Base-by-base conservation (phyloP, 2,329 filamentous ascomycete genomes). In the Cercospora sp. region DNA sequence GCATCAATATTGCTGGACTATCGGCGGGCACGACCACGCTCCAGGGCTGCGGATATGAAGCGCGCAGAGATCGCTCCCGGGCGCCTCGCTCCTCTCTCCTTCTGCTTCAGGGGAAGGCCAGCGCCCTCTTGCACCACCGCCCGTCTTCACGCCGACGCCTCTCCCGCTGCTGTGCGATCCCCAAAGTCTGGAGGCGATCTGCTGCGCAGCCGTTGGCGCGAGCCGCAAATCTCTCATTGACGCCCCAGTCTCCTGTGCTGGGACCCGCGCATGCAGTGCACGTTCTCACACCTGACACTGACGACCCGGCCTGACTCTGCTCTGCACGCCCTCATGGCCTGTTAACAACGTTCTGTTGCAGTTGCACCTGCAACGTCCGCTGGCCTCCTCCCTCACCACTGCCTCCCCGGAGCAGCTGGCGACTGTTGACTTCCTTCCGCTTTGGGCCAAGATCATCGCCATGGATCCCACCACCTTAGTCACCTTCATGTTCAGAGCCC, bases 381-480 rank as follows among this genome's bases (percentile, higher is more conserved):
- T 42, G 16, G 36, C 16, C n/a, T 30, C 40, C 42, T 31, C 26
- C 60, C 48, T 42, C 36, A 18, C 36, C 36, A 42, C 36, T 42
- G 36, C 36, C 36, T 42, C 16, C 16, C 28, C 23, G 16, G 16
- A 28, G 61, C 28, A 20, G 36, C 57, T 16, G 5, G 40, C 53
- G 40, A 28, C 23, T 36, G 48, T 51, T 28, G 57, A 64, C 45
- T 42, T 23, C 16, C 48, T 65, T 30, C 62, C 62, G 48, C 30
- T 26, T 51, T 26, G 36, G 48, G 66, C 20, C 51, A 51, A n/a
- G 63, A 68, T 65, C 63, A 55, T 42, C 36, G 60, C 60, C 67
- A 78, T 79, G 76, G 78, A 79, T 64, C 72, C 75, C 36, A 78
- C 75, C 13, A 79, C 79, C 7, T 73, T 81, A 18, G 70, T 80